These are phyloP conservation scores for Malus sylvestris DNA, from an alignment of 306 rosid species.

Conservation along the genomic window DNA sequence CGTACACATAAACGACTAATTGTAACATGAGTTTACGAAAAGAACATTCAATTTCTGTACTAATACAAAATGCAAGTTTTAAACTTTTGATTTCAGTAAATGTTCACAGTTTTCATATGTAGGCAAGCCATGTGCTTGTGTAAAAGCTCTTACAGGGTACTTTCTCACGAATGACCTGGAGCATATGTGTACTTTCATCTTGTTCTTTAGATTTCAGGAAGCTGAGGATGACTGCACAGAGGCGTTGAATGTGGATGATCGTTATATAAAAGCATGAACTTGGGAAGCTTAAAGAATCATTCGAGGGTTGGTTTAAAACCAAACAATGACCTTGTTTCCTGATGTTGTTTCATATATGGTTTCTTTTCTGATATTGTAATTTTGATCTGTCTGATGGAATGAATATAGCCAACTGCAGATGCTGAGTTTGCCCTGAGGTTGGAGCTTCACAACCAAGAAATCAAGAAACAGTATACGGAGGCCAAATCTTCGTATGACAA, in stretches of 20 bases:
- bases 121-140: background rate
- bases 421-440: constrained; percentile 83
- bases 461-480: constrained; percentile 81
- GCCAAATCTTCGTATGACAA: constrained; percentile 70
- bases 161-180: background rate
- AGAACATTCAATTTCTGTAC: no score
- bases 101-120: background rate
- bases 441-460: constrained; percentile 91
- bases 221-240: constrained; percentile 97
- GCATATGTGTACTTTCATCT: background rate
- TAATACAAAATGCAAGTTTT: background rate
- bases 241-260: constrained; percentile 90
- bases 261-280: constrained; percentile 94
- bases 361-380: constrained; percentile 11
- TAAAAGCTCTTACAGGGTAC: background rate
- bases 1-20: no score
- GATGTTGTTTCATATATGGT: background rate
- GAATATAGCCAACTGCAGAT: constrained; percentile 53
- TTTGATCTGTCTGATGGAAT: constrained; percentile 31
- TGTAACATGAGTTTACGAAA: no score
- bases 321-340: constrained; percentile 10
- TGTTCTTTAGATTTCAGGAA: constrained; percentile 56
- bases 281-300: constrained; percentile 66
- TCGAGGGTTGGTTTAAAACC: constrained; percentile 58
- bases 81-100: constrained; percentile 1